Conservation (phyloP, 768 basidiomycete genomes). For the Hypholoma sublateritium region DNA sequence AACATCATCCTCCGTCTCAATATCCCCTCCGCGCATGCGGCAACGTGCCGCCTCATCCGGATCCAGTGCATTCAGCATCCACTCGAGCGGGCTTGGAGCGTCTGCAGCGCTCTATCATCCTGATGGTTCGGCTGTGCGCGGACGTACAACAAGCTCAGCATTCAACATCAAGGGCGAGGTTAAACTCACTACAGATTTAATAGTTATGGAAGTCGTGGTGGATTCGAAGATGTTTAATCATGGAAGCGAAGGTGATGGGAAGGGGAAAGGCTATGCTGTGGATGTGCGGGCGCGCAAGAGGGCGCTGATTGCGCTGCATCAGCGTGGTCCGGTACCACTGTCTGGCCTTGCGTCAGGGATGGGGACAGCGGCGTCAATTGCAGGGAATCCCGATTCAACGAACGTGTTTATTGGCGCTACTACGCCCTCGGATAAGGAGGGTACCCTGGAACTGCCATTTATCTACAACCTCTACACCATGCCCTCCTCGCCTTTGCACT, state of each 20-base stretch:
- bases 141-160: conserved; percentile 51
- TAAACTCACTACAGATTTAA: conserved; percentile 61
- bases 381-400: neutral
- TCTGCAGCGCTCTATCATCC: conserved; percentile 5
- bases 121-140: conserved; percentile 21
- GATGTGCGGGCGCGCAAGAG: conserved; percentile 18
- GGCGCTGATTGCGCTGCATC: conserved; percentile 1
- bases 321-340: neutral
- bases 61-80: conserved; percentile 14
- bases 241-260: conserved; percentile 42
- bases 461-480: conserved; percentile 67
- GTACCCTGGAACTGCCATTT: conserved; percentile 47
- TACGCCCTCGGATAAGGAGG: conserved; percentile 11
- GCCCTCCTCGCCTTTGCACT: conserved; percentile 80
- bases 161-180: conserved; percentile 66
- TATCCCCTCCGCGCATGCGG: conserved; percentile 23
- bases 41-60: conserved; percentile 34
- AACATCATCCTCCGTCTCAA: conserved; percentile 4
- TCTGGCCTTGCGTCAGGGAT: neutral
- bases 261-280: conserved; percentile 25
- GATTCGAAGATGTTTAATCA: conserved; percentile 76
- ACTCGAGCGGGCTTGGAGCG: neutral
- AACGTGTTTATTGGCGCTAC: conserved; percentile 1
- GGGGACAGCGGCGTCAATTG: neutral
- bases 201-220: conserved; percentile 77